Percentiles rank a stretch among this genome's conserved stretches.
These are phyloP conservation scores for Cucurbitaria berberidis DNA, from an alignment of 2,329 filamentous ascomycete genomes.

Conservation along the genomic window DNA sequence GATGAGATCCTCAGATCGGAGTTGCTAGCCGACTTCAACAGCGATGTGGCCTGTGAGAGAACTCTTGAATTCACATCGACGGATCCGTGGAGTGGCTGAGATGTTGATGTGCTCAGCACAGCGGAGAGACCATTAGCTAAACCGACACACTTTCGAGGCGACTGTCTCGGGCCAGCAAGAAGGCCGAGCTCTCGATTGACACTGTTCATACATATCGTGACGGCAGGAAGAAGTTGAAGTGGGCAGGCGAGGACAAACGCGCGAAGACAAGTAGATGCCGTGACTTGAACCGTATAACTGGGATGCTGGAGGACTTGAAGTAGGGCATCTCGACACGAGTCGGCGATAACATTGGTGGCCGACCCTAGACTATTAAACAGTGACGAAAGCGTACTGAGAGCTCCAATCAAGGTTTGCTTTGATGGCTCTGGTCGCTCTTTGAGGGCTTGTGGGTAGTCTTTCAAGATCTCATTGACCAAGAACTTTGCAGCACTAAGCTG, in stretches of 20 bases:
- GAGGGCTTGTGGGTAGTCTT: constrained; percentile 89
- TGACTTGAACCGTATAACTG: constrained; percentile 94
- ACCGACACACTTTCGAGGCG: constrained; percentile 82
- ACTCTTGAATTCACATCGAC: constrained; percentile 94
- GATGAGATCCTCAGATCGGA: constrained; percentile 89
- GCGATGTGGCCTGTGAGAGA: constrained; percentile 85
- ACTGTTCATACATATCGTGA: constrained; percentile 97
- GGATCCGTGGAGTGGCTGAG: constrained; percentile 89
- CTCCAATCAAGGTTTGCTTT: constrained; percentile 81
- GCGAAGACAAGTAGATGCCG: constrained; percentile 84
- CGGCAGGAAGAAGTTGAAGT: constrained; percentile 85
- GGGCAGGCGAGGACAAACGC: constrained; percentile 89
- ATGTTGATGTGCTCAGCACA: constrained; percentile 84
- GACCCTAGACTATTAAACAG: constrained; percentile 82
- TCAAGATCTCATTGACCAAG: constrained; percentile 85
- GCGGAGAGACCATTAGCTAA: constrained; percentile 92
- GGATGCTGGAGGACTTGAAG: constrained; percentile 92
- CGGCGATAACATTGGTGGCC: constrained; percentile 78
- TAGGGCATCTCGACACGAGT: constrained; percentile 82
- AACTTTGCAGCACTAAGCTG: constrained; percentile 82
- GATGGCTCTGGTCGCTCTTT: constrained; percentile 87
- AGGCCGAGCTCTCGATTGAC: constrained; percentile 84
- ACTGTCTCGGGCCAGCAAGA: constrained; percentile 75
- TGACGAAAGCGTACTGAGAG: constrained; percentile 78
- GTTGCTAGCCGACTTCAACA: constrained; percentile 90